Base-by-base conservation (phyloP, 2,329 filamentous ascomycete species). In the Pyricularia pennisetigena region DNA sequence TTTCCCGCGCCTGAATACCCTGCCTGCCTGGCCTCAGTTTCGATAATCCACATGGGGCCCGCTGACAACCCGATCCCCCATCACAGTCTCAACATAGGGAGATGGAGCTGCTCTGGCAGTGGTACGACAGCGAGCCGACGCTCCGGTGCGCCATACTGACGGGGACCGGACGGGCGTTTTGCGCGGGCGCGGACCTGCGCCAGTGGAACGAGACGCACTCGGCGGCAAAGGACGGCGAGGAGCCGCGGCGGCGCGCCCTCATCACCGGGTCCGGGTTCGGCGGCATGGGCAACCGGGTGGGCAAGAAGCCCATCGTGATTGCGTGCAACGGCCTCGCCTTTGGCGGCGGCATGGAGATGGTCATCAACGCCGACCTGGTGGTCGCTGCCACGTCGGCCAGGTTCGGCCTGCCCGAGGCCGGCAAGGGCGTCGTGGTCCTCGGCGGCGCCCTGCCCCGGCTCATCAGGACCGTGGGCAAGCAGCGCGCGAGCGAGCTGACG, bases 271-370 rank as follows among this genome's bases (percentile, higher is more conserved):
- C 68, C 20, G 90, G 89, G 1, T 90, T 92, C 70, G 89, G 86
- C 28, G 90, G 85, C 0, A 78, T 93, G 35, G 87, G 85, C 68
- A 87, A 90, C 71, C 82, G 90, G 29, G 76, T 78, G 5, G 90
- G 90, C 65, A 87, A 86, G 77, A 94, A 94, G 74, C 91, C 91
- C 6, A 82, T 94, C 68, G 84, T 94, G 30, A 90, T 88, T 1
- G 91, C 91, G 0, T 89, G 94, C 24, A 92, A 93, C 74, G 91
- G 91, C 7, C 80, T 90, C 23, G 91, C 89, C 69, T 83, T 91
- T 64, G 91, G 91, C 49, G 91, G 91, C 67, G 91, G 90, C 1
- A 88, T 91, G 77, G 91, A 94, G 80, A 92, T 93, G 79, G 83
- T 87, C 14, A 80, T 90, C 65, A 92, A 93, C 77, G 86, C 85